Evolutionary conservation across 1,284 basidiomycete genomes (phyloP).

Genomic region (Sporisorium iseilematis-ciliati): DNA sequence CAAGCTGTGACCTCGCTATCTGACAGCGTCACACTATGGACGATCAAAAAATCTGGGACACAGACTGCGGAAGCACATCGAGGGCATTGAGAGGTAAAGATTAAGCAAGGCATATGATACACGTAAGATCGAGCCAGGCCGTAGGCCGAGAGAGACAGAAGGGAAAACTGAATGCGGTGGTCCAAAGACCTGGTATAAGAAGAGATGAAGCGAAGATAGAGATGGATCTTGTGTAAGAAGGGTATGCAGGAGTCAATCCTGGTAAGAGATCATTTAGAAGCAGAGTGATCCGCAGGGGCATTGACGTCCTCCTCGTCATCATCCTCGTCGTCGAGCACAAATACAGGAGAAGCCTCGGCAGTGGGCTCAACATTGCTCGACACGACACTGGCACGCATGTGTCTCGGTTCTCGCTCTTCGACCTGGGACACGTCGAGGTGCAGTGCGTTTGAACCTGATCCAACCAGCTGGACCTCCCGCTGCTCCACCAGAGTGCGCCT

Average conservation of each 20-base stretch:
- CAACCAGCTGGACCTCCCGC: neutral
- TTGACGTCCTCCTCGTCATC: slow-evolving; percentile 27
- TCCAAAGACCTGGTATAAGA: slow-evolving; percentile 16
- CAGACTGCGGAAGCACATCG: no score
- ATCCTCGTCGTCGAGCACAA: slow-evolving; percentile 49
- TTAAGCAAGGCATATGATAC: neutral
- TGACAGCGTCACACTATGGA: no score
- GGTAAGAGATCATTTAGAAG: neutral
- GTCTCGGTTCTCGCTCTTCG: slow-evolving; percentile 20
- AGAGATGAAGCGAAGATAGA: neutral
- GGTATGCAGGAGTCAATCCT: neutral
- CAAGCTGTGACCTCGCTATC: no score
- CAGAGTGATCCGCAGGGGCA: neutral
- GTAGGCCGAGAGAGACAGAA: neutral
- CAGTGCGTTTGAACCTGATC: slow-evolving; percentile 7
- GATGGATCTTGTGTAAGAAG: neutral
- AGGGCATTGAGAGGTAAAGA: neutral
- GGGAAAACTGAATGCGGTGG: neutral
- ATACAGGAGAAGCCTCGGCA: slow-evolving; percentile 24
- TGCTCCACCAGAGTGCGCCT: slow-evolving; percentile 10
- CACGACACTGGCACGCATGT: slow-evolving; percentile 32
- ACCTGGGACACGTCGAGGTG: slow-evolving; percentile 13
- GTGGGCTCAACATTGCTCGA: neutral
- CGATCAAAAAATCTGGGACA: no score
- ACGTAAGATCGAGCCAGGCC: neutral